These are phyloP conservation scores for Apophysomyces variabilis DNA, from an alignment of 371 early-diverging fungal species.

Conservation along the genomic window DNA sequence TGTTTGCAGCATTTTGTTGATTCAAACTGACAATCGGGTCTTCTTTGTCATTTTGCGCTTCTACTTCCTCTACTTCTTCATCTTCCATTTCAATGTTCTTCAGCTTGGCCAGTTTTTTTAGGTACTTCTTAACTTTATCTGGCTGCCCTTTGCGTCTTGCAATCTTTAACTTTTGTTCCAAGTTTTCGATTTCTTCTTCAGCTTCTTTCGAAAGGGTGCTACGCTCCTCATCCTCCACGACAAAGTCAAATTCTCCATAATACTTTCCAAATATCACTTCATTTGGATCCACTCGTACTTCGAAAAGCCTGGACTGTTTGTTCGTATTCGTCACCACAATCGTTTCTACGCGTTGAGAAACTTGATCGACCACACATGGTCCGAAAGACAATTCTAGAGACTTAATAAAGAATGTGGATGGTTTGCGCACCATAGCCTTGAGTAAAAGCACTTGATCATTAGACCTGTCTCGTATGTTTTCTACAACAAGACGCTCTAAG, in stretches of 20 bases:
- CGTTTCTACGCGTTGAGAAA: constrained; percentile 41
- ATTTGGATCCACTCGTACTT: constrained; percentile 76
- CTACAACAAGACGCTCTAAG: constrained; percentile 86
- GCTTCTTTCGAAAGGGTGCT: constrained; percentile 76
- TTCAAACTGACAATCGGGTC: constrained; percentile 19
- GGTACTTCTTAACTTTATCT: constrained; percentile 89
- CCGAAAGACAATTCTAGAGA: constrained; percentile 81
- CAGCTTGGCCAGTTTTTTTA: constrained; percentile 73
- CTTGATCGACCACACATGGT: constrained; percentile 61
- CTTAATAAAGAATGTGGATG: constrained; percentile 87
- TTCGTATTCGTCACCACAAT: constrained; percentile 83
- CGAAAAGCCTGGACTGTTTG: constrained; percentile 82
- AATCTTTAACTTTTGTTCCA: constrained; percentile 98
- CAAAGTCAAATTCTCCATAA: constrained; percentile 71
- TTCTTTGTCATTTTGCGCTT: constrained; percentile 14
- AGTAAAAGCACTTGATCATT: constrained; percentile 82
- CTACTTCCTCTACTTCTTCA: constrained; percentile 16
- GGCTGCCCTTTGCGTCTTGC: constrained; percentile 88
- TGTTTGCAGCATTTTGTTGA: constrained; percentile 12
- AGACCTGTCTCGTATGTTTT: constrained; percentile 87
- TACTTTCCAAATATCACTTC: constrained; percentile 69
- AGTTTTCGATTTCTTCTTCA: constrained; percentile 93
- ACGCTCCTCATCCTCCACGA: constrained; percentile 67
- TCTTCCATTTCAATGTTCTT: constrained; percentile 40
- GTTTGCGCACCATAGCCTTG: constrained; percentile 92